Percentiles rank a stretch among this genome's conserved stretches.
These are phyloP conservation scores for Neonectria magnoliae DNA, from an alignment of 2,329 filamentous ascomycete genomes.

Conservation along the genomic window DNA sequence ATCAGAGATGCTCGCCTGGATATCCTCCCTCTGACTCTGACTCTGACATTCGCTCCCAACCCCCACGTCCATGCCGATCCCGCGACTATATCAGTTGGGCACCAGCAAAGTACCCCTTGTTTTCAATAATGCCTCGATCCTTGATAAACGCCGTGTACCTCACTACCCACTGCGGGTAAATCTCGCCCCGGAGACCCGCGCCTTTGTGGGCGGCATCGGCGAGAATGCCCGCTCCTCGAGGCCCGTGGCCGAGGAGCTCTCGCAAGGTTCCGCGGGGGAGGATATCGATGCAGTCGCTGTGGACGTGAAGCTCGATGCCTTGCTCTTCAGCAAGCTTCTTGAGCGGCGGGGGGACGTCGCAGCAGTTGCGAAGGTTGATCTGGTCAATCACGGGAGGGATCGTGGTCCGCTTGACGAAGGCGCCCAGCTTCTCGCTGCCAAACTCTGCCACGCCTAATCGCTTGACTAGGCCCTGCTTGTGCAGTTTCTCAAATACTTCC, in stretches of 20 bases:
- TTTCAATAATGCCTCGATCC: conserved; percentile 95
- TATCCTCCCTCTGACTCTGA: conserved; percentile 9
- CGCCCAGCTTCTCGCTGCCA: conserved; percentile 81
- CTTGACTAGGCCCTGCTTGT: conserved; percentile 75
- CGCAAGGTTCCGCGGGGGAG: conserved; percentile 85
- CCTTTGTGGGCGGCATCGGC: conserved; percentile 64
- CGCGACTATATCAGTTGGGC: conserved; percentile 70
- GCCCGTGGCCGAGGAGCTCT: conserved; percentile 80
- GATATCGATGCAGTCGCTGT: conserved; percentile 94
- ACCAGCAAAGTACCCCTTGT: conserved; percentile 95
- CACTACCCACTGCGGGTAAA: conserved; percentile 92
- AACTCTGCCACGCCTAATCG: conserved; percentile 91
- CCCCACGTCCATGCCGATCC: conserved; percentile 16
- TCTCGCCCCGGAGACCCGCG: conserved; percentile 76
- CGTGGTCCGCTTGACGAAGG: conserved; percentile 76
- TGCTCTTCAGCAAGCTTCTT: conserved; percentile 84
- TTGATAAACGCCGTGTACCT: conserved; percentile 97
- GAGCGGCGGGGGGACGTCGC: conserved; percentile 90
- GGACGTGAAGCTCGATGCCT: conserved; percentile 87
- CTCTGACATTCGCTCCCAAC: background rate
- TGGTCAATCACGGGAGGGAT: conserved; percentile 88
- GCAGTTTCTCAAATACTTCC: conserved; percentile 77
- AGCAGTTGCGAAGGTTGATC: conserved; percentile 96
- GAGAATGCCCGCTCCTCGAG: conserved; percentile 79
- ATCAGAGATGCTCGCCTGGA: conserved; percentile 26